Evolutionary conservation across 257 asterid species (phyloP).

Genomic region (Solanum peruvianum): DNA sequence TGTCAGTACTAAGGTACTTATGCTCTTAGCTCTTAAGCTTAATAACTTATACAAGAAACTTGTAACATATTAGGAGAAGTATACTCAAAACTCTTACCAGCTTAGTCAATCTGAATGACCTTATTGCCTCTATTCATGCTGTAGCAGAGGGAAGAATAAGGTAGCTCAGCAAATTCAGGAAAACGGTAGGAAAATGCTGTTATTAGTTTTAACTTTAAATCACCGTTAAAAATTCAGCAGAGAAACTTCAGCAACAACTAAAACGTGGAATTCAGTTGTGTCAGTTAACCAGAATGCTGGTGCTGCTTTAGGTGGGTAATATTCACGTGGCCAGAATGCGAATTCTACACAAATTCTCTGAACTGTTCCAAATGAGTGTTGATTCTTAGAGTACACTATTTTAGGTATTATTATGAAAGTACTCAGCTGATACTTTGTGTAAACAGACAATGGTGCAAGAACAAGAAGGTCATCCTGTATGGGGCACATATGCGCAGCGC

Average conservation of each 20-base stretch:
- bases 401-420: not conserved
- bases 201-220: not conserved
- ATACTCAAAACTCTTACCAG: not conserved
- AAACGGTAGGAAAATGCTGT: not conserved
- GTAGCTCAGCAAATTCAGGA: not conserved
- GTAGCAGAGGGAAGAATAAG: not conserved
- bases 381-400: not conserved
- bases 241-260: not conserved
- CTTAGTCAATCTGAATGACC: not conserved
- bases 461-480: slow-evolving; percentile 74
- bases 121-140: not conserved
- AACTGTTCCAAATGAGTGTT: not conserved
- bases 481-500: slow-evolving; percentile 88
- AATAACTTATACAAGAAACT: not conserved
- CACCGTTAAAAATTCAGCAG: not conserved
- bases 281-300: not conserved
- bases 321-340: not conserved
- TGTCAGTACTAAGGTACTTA: not conserved
- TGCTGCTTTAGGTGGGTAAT: not conserved
- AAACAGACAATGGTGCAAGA: slow-evolving; percentile 78
- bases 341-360: not conserved
- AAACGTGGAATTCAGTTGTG: not conserved
- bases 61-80: not conserved
- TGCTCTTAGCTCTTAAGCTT: not conserved
- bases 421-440: slow-evolving; percentile 4